Evolutionary conservation across 2,329 filamentous ascomycete species (phyloP).

Genomic region (Dactylonectria macrodidyma): DNA sequence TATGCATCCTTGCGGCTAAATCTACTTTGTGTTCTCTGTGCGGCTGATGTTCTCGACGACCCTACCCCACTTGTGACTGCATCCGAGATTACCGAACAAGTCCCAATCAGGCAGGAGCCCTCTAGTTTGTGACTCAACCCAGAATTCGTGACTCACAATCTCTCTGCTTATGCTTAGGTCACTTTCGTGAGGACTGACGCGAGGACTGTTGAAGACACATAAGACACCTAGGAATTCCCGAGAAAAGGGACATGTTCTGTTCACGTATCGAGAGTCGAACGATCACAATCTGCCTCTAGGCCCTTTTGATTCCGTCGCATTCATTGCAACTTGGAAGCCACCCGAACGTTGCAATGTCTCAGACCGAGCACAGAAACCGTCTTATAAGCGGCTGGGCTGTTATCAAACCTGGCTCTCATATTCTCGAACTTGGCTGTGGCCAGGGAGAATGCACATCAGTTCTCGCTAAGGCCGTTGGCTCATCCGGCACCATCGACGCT

Average conservation of each 20-base stretch:
- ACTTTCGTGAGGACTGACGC: background rate
- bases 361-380: constrained; percentile 54
- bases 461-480: constrained; percentile 64
- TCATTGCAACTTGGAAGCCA: constrained; percentile 5
- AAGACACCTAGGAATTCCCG: background rate
- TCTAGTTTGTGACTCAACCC: background rate
- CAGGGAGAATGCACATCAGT: constrained; percentile 71
- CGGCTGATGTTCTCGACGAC: background rate
- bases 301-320: background rate
- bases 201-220: background rate
- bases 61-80: constrained; percentile 1
- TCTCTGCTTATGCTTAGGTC: background rate
- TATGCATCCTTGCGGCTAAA: background rate
- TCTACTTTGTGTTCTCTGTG: too few species aligned
- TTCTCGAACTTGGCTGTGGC: constrained; percentile 73
- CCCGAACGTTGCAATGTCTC: constrained; percentile 39
- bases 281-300: background rate
- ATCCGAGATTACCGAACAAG: constrained; percentile 1
- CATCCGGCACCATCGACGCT: constrained; percentile 62
- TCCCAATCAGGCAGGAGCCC: background rate
- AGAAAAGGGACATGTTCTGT: background rate
- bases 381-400: constrained; percentile 56
- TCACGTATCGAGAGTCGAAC: background rate
- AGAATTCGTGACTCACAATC: background rate
- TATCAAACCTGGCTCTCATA: constrained; percentile 52